Percentiles rank a stretch among this genome's conserved stretches.
Conservation (phyloP, 805 yeast species). For the Zygosaccharomyces lentus region DNA sequence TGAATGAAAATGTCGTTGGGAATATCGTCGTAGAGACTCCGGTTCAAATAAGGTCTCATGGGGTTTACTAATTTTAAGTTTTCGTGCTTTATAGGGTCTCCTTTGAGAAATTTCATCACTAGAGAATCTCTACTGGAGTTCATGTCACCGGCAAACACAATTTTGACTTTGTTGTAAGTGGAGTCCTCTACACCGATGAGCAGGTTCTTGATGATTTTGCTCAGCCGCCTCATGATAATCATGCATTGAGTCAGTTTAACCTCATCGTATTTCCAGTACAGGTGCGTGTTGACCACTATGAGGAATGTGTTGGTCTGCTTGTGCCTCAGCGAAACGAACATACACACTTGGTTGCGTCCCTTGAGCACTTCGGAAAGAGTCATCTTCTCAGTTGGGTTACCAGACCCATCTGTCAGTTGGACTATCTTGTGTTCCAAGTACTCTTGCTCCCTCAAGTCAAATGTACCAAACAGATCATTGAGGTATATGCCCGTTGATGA, state of each 20-base stretch:
- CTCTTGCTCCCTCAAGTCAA: slow-evolving; percentile 26
- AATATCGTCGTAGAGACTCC: slow-evolving; percentile 32
- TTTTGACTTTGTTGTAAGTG: slow-evolving; percentile 31
- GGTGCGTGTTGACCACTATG: slow-evolving; percentile 54
- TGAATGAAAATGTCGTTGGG: slow-evolving; percentile 32
- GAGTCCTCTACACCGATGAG: slow-evolving; percentile 22
- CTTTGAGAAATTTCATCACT: slow-evolving; percentile 43
- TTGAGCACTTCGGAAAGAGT: slow-evolving; percentile 35
- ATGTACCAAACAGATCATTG: slow-evolving; percentile 30
- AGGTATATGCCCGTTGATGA: slow-evolving; percentile 36
- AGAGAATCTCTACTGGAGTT: slow-evolving; percentile 49
- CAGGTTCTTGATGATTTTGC: slow-evolving; percentile 25
- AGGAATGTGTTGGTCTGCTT: slow-evolving; percentile 37
- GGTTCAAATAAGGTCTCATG: slow-evolving; percentile 33
- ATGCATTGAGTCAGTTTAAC: slow-evolving; percentile 53
- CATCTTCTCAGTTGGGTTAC: slow-evolving; percentile 25
- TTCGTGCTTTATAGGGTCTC: slow-evolving; percentile 30
- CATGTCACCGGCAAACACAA: slow-evolving; percentile 53
- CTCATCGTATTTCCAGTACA: slow-evolving; percentile 56
- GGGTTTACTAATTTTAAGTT: slow-evolving; percentile 32
- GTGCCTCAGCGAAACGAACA: slow-evolving; percentile 48
- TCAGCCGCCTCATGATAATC: slow-evolving; percentile 38
- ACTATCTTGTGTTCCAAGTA: slow-evolving; percentile 24
- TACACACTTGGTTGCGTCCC: slow-evolving; percentile 53
- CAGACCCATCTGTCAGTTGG: slow-evolving; percentile 32